Conservation (phyloP, 306 rosid genomes). For the Chamaecrista fasciculata region DNA sequence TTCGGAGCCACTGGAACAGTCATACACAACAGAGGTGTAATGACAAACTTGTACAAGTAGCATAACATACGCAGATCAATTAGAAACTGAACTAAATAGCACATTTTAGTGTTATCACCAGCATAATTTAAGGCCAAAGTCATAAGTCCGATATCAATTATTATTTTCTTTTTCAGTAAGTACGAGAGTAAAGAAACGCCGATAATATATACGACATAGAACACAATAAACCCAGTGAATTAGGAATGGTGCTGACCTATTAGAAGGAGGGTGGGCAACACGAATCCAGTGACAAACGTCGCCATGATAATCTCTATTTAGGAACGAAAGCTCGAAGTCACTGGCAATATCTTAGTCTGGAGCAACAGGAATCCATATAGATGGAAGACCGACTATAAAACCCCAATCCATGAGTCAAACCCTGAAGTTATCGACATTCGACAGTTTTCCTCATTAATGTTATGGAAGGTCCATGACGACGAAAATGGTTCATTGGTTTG, state of each 20-base stretch:
- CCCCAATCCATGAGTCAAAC: slow-evolving; percentile 9
- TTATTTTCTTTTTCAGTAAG: background rate
- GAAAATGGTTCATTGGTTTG: background rate
- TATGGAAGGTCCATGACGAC: slow-evolving; percentile 20
- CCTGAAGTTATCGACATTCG: background rate
- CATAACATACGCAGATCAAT: slow-evolving; percentile 9
- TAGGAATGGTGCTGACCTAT: slow-evolving; percentile 31
- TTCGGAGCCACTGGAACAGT: background rate
- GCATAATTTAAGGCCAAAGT: slow-evolving; percentile 13
- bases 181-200: background rate
- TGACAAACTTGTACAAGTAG: background rate
- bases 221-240: background rate
- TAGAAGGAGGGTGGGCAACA: slow-evolving; percentile 37
- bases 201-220: background rate
- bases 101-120: background rate
- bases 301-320: slow-evolving; percentile 25
- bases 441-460: background rate
- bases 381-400: background rate
- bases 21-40: background rate
- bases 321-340: background rate
- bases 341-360: slow-evolving; percentile 2
- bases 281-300: slow-evolving; percentile 41
- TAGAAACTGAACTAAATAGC: background rate
- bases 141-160: slow-evolving; percentile 1
- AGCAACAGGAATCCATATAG: slow-evolving; percentile 22